Percentiles rank a stretch among this genome's conserved stretches.
phyloP scores from a whole-genome alignment of 768 basidiomycete genomes.

The Mycena rebaudengoi region DNA sequence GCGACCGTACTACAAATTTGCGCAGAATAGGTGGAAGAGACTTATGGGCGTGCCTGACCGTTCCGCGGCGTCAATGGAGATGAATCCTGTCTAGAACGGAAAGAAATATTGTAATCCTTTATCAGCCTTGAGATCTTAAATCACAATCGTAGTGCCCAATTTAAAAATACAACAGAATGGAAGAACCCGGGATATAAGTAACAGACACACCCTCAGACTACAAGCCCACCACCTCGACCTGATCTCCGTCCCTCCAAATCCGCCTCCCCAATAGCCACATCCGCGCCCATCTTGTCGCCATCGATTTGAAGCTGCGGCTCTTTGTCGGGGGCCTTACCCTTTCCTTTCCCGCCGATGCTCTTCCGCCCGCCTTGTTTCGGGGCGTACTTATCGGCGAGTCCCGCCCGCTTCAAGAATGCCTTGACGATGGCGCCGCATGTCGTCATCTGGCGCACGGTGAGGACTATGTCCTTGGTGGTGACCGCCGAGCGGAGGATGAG shows the following conservation, averaged over 20 bases:
- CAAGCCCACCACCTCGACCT: conserved; percentile 77
- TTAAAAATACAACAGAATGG: not conserved
- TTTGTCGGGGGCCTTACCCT: conserved; percentile 40
- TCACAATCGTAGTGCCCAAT: too few species aligned
- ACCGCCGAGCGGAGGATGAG: conserved; percentile 67
- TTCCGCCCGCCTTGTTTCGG: conserved; percentile 21
- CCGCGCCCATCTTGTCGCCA: conserved; percentile 73
- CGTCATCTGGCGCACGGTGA: conserved; percentile 78
- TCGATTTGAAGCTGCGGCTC: conserved; percentile 69
- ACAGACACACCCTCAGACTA: too few species aligned
- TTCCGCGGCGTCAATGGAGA: too few species aligned
- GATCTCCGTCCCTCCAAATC: conserved; percentile 84
- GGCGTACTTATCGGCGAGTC: conserved; percentile 63
- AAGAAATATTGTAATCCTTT: too few species aligned
- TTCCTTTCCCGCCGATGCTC: conserved; percentile 38
- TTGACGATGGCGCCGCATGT: conserved; percentile 80
- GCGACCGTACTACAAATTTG: too few species aligned
- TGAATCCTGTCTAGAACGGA: too few species aligned
- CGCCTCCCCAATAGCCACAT: conserved; percentile 66
- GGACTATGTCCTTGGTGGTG: conserved; percentile 60
- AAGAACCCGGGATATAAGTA: not conserved
- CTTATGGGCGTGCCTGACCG: too few species aligned
- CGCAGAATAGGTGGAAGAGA: too few species aligned
- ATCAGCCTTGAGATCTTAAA: too few species aligned
- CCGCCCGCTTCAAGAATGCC: conserved; percentile 77